These are phyloP conservation scores for Hypoxylon sp. DNA, from an alignment of 2,329 filamentous ascomycete genomes.

Conservation along the genomic window DNA sequence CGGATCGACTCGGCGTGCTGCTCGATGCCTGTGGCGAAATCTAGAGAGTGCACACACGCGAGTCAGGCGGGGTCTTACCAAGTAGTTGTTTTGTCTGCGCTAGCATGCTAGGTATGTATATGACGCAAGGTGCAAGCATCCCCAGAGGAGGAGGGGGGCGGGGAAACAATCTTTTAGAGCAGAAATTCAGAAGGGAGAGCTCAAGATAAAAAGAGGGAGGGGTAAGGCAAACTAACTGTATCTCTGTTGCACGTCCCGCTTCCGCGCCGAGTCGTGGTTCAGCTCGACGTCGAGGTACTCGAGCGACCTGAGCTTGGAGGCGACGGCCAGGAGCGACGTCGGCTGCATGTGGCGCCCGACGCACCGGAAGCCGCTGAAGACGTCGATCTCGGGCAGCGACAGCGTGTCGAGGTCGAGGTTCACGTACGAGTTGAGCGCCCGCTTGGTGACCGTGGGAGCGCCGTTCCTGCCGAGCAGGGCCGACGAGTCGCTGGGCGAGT, in stretches of 20 bases:
- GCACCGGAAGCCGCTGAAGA: constrained; percentile 29
- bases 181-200: not conserved
- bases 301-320: constrained; percentile 22
- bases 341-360: constrained; percentile 30
- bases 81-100: no score
- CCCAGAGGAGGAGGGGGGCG: no score
- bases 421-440: constrained; percentile 25
- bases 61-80: constrained; percentile 8
- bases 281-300: constrained; percentile 33
- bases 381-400: constrained; percentile 21
- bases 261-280: constrained; percentile 29
- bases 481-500: constrained; percentile 29
- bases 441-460: constrained; percentile 10
- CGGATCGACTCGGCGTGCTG: constrained; percentile 14
- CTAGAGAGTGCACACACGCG: constrained; percentile 3
- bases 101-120: no score
- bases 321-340: constrained; percentile 22
- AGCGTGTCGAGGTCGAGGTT: constrained; percentile 25
- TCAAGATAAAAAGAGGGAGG: not conserved
- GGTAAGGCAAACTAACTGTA: constrained; percentile 22
- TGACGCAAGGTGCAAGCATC: no score
- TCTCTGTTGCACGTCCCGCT: constrained; percentile 28
- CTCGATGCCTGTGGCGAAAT: constrained; percentile 25
- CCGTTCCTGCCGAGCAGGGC: constrained; percentile 11
- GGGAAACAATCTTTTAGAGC: no score